Evolutionary conservation across 352 stramenopile species (phyloP).

Genomic region (Phytophthora melonis): DNA sequence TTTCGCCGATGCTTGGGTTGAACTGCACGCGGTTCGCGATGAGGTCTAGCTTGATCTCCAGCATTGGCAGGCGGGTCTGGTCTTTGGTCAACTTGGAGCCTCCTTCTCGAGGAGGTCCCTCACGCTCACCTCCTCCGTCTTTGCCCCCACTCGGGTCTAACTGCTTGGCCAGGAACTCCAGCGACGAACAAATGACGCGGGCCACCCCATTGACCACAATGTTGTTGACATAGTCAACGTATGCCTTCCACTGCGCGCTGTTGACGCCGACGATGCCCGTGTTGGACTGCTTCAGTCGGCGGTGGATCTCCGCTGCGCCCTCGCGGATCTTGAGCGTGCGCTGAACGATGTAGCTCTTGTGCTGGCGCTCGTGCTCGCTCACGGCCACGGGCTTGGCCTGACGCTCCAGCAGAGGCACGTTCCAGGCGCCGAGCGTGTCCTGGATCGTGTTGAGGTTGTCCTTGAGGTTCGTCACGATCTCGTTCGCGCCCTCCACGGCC

Average conservation of each 20-base stretch:
- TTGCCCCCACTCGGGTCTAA: slow-evolving; percentile 87
- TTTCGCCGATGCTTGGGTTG: slow-evolving; percentile 87
- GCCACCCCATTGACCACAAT: slow-evolving; percentile 96
- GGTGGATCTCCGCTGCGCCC: slow-evolving; percentile 95
- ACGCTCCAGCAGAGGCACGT: slow-evolving; percentile 93
- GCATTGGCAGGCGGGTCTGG: slow-evolving; percentile 88
- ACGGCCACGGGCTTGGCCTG: slow-evolving; percentile 97
- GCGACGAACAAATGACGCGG: slow-evolving; percentile 82
- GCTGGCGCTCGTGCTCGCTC: slow-evolving; percentile 96
- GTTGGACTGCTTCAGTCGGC: slow-evolving; percentile 96
- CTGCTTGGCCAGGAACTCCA: slow-evolving; percentile 95
- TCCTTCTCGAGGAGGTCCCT: slow-evolving; percentile 44
- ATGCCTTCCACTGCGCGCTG: slow-evolving; percentile 96
- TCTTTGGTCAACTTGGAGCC: slow-evolving; percentile 52
- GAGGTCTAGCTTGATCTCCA: slow-evolving; percentile 97
- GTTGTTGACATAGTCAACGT: slow-evolving; percentile 98
- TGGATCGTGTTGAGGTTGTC: slow-evolving; percentile 96
- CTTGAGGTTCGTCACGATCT: slow-evolving; percentile 96
- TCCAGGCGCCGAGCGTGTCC: slow-evolving; percentile 94
- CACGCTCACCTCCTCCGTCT: slow-evolving; percentile 38
- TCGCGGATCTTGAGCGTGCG: slow-evolving; percentile 96
- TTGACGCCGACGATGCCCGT: slow-evolving; percentile 94
- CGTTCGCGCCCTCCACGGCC: slow-evolving; percentile 89
- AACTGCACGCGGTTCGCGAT: slow-evolving; percentile 91
- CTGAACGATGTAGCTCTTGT: slow-evolving; percentile 94